Conservation (phyloP, 1,139 yeast species). For the Yamadazyma atlantica region DNA sequence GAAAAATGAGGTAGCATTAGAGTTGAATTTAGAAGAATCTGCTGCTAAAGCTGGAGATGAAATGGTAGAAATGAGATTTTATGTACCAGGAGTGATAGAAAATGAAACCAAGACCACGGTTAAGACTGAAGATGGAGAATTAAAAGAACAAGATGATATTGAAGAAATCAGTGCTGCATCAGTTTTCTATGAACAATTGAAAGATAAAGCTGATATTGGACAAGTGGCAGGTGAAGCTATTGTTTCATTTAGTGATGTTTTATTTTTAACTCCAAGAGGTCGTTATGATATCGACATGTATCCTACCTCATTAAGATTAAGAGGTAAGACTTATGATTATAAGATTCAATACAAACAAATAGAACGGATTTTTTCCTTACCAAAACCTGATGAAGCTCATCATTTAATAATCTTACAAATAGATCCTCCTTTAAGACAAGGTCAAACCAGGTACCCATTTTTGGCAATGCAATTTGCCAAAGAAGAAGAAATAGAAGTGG, state of each 20-base stretch:
- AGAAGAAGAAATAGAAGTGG: constrained; percentile 91
- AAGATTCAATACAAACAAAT: constrained; percentile 89
- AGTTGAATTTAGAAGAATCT: constrained; percentile 62
- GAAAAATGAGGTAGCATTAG: constrained; percentile 90
- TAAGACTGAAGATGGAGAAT: constrained; percentile 38
- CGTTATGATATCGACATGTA: constrained; percentile 97
- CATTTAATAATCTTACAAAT: constrained; percentile 85
- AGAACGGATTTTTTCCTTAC: constrained; percentile 86
- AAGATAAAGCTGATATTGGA: constrained; percentile 95
- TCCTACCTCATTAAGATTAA: constrained; percentile 79
- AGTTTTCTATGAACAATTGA: constrained; percentile 84
- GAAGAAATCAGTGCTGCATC: constrained; percentile 77
- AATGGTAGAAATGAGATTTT: constrained; percentile 89
- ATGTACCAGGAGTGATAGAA: constrained; percentile 78
- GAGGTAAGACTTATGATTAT: constrained; percentile 98
- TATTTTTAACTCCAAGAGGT: constrained; percentile 96
- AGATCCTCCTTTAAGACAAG: constrained; percentile 88
- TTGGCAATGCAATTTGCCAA: constrained; percentile 83
- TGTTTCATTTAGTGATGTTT: constrained; percentile 86
- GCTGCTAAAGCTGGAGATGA: constrained; percentile 84
- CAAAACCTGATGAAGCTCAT: constrained; percentile 92
- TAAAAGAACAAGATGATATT: constrained; percentile 42
- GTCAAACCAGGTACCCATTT: constrained; percentile 95
- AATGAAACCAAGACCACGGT: constrained; percentile 39
- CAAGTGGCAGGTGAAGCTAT: constrained; percentile 96